Percentiles rank a stretch among this genome's conserved stretches.
phyloP scores from a whole-genome alignment of 208 protist genomes.

The Phytomonas sp. region DNA sequence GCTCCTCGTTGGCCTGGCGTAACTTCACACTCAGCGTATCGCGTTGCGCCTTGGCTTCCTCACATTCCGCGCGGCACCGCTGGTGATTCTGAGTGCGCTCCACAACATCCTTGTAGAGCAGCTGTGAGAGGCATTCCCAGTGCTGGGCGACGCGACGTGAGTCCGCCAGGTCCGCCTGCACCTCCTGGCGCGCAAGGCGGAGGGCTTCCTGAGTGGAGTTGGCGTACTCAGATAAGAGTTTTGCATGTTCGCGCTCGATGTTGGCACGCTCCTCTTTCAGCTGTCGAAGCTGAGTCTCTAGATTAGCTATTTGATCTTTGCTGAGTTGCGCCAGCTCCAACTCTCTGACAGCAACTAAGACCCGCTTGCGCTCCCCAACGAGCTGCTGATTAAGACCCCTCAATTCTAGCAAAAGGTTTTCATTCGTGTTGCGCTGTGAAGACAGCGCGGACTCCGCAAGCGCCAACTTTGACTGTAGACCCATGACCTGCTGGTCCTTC shows the following conservation, averaged over 20 bases:
- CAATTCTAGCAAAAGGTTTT: slow-evolving; percentile 78
- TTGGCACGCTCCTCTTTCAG: slow-evolving; percentile 28
- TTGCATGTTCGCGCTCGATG: slow-evolving; percentile 66
- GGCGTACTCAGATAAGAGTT: slow-evolving; percentile 73
- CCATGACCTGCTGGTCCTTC: slow-evolving; percentile 48
- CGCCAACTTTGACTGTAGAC: slow-evolving; percentile 59
- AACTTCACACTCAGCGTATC: slow-evolving; percentile 44
- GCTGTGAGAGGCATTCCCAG: slow-evolving; percentile 81
- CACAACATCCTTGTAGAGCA: slow-evolving; percentile 82
- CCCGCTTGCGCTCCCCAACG: slow-evolving; percentile 66
- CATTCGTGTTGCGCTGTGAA: slow-evolving; percentile 78
- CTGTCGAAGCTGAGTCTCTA: slow-evolving; percentile 39
- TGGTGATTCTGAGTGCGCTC: slow-evolving; percentile 68
- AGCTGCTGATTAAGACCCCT: slow-evolving; percentile 68
- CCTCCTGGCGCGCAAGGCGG: slow-evolving; percentile 49
- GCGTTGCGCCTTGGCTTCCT: slow-evolving; percentile 66
- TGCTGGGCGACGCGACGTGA: slow-evolving; percentile 47
- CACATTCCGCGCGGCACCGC: slow-evolving; percentile 75
- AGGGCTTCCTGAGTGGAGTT: slow-evolving; percentile 58
- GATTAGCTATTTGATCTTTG: slow-evolving; percentile 26
- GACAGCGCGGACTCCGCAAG: slow-evolving; percentile 63
- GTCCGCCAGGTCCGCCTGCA: slow-evolving; percentile 56
- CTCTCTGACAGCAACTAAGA: slow-evolving; percentile 53
- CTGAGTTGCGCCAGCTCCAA: slow-evolving; percentile 15
- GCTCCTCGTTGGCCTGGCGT: slow-evolving; percentile 27